Conservation (phyloP, 768 basidiomycete species). For the Mycena rebaudengoi region DNA sequence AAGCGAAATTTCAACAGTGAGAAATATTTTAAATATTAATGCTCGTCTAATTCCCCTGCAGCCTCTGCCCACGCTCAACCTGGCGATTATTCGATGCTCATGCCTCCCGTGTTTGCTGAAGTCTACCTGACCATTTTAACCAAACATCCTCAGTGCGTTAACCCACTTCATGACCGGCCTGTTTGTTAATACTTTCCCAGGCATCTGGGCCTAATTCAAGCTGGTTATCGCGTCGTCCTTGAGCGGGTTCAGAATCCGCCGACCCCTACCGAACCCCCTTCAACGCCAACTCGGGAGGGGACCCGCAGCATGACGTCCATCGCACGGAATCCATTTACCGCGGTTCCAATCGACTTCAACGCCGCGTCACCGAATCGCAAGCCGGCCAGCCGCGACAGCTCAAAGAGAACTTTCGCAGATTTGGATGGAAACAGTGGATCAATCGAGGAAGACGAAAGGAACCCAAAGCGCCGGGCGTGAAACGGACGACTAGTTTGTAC, state of each 20-base stretch:
- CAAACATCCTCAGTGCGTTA: conserved; percentile 56
- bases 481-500: too few relatives aligned
- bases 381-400: neutral
- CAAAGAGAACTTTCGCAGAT: neutral
- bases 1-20: conserved; percentile 68
- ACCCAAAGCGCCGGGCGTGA: conserved; percentile 8
- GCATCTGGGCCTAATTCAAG: conserved; percentile 71
- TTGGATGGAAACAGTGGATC: neutral
- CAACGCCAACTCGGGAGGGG: conserved; percentile 29
- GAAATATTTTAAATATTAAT: too few relatives aligned
- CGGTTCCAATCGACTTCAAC: conserved; percentile 48
- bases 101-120: conserved; percentile 75
- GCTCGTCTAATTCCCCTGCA: too few relatives aligned
- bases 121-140: conserved; percentile 76
- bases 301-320: conserved; percentile 38
- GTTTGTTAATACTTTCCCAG: conserved; percentile 29
- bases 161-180: neutral
- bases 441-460: neutral
- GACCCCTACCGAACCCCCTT: conserved; percentile 42
- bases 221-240: conserved; percentile 64
- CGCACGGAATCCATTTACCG: conserved; percentile 55
- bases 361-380: conserved; percentile 40
- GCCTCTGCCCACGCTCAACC: conserved; percentile 52
- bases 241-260: conserved; percentile 32
- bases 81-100: conserved; percentile 71